Percentiles rank a stretch among this genome's conserved stretches.
Evolutionary conservation across 2,329 filamentous ascomycete species (phyloP).

Genomic region (Ceratocystiopsis minuta): DNA sequence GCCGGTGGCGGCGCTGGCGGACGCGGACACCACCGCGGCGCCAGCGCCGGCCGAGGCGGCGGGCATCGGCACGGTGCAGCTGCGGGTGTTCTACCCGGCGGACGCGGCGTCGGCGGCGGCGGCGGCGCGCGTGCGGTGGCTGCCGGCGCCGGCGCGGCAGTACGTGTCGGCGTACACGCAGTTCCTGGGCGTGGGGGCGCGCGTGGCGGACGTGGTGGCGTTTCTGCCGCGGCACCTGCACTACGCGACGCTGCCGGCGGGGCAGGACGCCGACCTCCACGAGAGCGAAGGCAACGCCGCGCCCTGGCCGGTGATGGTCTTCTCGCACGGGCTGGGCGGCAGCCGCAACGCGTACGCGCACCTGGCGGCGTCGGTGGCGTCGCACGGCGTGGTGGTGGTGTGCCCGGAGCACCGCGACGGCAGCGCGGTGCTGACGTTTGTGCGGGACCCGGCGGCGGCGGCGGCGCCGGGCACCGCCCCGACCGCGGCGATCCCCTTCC

Average conservation of each 20-base stretch:
- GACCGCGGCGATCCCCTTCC: slow-evolving; percentile 26
- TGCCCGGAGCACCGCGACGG: slow-evolving; percentile 74
- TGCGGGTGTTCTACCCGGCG: slow-evolving; percentile 62
- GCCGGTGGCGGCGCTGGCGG: slow-evolving; percentile 39
- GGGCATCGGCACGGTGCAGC: slow-evolving; percentile 55
- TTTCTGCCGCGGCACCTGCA: slow-evolving; percentile 54
- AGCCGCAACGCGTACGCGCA: slow-evolving; percentile 75
- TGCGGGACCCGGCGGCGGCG: slow-evolving; percentile 39
- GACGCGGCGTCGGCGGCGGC: slow-evolving; percentile 29
- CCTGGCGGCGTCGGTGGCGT: slow-evolving; percentile 58
- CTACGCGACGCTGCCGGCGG: slow-evolving; percentile 54
- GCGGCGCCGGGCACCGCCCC: slow-evolving; percentile 18
- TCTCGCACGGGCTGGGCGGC: slow-evolving; percentile 73
- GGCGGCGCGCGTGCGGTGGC: slow-evolving; percentile 51
- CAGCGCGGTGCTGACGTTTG: slow-evolving; percentile 54
- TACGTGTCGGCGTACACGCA: slow-evolving; percentile 59
- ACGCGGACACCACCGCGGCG: slow-evolving; percentile 24
- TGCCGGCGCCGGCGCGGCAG: slow-evolving; percentile 57
- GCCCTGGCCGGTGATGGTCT: slow-evolving; percentile 66
- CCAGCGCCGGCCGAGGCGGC: slow-evolving; percentile 33
- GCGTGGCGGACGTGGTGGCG: slow-evolving; percentile 41
- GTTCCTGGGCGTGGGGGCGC: slow-evolving; percentile 49
- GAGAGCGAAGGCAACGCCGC: slow-evolving; percentile 13
- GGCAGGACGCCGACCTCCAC: slow-evolving; percentile 39
- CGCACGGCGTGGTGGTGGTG: slow-evolving; percentile 63